Conservation (phyloP, 306 rosid genomes). For the Rosa persica region DNA sequence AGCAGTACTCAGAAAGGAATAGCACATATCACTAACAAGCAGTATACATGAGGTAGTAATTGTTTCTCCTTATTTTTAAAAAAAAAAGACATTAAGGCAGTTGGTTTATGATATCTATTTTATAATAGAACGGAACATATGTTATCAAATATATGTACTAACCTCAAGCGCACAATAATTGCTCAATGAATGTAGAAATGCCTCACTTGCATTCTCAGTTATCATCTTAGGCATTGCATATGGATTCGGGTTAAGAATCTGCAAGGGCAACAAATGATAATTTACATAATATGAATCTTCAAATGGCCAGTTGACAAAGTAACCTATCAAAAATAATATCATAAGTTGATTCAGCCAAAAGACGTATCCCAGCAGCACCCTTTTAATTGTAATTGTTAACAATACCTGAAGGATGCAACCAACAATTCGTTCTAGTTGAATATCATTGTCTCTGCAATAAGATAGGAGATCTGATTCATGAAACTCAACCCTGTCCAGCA, state of each 20-base stretch:
- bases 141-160: constrained; percentile 18
- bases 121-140: background rate
- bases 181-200: constrained; percentile 80
- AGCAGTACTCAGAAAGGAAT: background rate
- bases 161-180: constrained; percentile 99
- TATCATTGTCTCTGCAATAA: constrained; percentile 70
- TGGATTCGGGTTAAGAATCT: constrained; percentile 99
- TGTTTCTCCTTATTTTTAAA: background rate
- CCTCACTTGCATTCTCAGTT: constrained; percentile 98
- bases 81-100: background rate
- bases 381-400: constrained; percentile 19
- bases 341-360: background rate
- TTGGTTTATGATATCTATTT: background rate
- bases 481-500: constrained; percentile 93
- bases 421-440: constrained; percentile 87
- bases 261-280: constrained; percentile 26
- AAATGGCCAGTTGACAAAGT: background rate
- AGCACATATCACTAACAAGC: background rate
- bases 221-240: constrained; percentile 99
- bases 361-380: background rate
- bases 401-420: constrained; percentile 99
- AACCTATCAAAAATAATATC: background rate
- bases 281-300: constrained; percentile 1
- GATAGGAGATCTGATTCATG: constrained; percentile 89
- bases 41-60: background rate